Base-by-base conservation (phyloP, 768 basidiomycete genomes). In the Piloderma croceum region DNA sequence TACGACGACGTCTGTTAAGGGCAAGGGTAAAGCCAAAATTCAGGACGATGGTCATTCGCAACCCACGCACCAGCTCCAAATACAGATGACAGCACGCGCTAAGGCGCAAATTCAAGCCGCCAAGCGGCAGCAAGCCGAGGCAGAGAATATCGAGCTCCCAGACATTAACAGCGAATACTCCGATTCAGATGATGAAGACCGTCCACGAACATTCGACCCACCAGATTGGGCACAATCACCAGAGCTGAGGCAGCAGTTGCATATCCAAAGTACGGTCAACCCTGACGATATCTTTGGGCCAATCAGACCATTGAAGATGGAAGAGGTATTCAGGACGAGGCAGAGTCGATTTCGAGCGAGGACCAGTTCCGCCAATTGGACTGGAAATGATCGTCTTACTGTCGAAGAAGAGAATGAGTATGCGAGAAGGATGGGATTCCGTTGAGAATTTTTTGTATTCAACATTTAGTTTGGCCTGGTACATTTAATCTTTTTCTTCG, bases 121-220 rank as follows among this genome's bases (percentile, higher is more conserved):
- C 11, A 59, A 61, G 31, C n/a, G n/a, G n/a, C 70, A 74, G 39
- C 62, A 66, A 25, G 57, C 63, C 25, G 54, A 57, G 27, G 73
- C 77, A 7, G 86, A 91, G 67, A 80, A 73, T 56, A 89, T 93
- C 51, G 91, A 92, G 52, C 70, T 99, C 13, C 93, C 94, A 0
- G 94, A 98, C 34, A 91, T 96, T 55, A 85, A 91, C 53, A 91
- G 88, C 64, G 94, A 97, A 53, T 98, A 97, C 62, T 96, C 92
- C 5, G 89, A 93, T 61, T 96, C 92, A 4, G 94, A 91, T 33
- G 90, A 93, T 49, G 91, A 93, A 58, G 80, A 83, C 49, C 77
- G 83, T 15, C 72, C 74, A 31, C 70, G 76, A 48, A 79, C 78
- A n/a, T 82, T 79, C 49, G 74, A 82, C 51, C 76, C 82, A 44